These are phyloP conservation scores for Rubia peregrina DNA, from an alignment of 305 asterid species.

Conservation along the genomic window DNA sequence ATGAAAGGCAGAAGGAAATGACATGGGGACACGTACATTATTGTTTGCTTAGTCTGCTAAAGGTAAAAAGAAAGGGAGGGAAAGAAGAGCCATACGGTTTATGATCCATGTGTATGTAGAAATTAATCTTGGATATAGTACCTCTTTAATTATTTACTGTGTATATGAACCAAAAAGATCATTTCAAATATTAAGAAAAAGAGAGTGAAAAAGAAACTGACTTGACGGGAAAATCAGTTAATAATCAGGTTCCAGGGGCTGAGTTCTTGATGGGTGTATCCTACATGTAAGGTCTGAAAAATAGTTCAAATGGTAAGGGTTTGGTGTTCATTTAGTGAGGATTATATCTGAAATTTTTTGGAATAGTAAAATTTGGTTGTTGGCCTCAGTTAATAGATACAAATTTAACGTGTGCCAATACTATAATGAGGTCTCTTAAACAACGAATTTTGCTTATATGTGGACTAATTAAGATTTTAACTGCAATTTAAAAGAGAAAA, in stretches of 20 bases:
- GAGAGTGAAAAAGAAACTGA: not conserved
- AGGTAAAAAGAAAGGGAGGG: not conserved
- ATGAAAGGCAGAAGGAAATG: not conserved
- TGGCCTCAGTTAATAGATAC: not conserved
- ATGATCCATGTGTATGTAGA: conserved; percentile 13
- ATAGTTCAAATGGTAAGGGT: not conserved
- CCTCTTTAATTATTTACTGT: not conserved
- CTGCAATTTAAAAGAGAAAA: no score
- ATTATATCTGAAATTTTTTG: not conserved
- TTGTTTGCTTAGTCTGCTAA: conserved; percentile 3
- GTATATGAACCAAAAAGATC: not conserved
- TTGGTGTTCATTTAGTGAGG: not conserved
- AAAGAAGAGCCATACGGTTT: not conserved
- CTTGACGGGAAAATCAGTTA: not conserved
- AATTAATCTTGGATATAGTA: conserved; percentile 11
- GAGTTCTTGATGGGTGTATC: not conserved
- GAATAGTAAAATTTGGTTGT: not conserved
- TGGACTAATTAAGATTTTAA: no score
- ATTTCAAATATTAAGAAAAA: not conserved
- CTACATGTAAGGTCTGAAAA: not conserved
- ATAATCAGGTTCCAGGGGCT: not conserved
- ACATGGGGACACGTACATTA: conserved; percentile 5
- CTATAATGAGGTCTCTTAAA: no score
- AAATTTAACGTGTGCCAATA: not conserved
- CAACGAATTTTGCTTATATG: no score